phyloP scores from a whole-genome alignment of 2,329 filamentous ascomycete species.

The Colletotrichum sp. region DNA sequence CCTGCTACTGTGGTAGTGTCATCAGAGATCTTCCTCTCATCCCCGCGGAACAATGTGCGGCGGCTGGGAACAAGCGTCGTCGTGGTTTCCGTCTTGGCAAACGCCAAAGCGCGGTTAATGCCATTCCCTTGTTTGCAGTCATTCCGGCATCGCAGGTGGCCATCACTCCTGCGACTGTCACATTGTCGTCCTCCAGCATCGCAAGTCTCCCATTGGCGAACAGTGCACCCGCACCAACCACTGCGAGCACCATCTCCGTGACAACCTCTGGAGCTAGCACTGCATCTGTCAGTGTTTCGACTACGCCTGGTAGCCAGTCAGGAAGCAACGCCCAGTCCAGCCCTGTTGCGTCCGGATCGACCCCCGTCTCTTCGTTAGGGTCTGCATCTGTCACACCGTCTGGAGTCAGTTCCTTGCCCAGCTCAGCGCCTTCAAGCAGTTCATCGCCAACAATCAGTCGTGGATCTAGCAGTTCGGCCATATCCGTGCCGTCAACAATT shows the following conservation, averaged over 20 bases:
- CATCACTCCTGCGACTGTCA: not conserved
- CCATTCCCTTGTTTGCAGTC: not conserved
- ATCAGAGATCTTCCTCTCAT: not conserved
- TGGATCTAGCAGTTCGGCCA: not conserved
- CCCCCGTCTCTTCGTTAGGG: not conserved
- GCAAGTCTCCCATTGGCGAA: not conserved
- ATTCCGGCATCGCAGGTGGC: not conserved
- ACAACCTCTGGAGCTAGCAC: not conserved
- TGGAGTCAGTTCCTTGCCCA: not conserved
- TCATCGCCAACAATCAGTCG: not conserved
- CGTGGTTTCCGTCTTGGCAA: not conserved
- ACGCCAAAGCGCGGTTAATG: not conserved
- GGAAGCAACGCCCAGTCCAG: not conserved
- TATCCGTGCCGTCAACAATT: not conserved
- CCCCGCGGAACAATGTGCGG: not conserved
- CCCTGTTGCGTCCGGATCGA: not conserved
- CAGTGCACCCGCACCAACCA: not conserved
- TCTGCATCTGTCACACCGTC: not conserved
- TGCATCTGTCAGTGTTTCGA: not conserved
- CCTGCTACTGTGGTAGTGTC: not conserved
- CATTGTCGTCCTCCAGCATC: not conserved
- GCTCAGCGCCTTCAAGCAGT: not conserved
- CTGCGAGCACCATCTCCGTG: not conserved
- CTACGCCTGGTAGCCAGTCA: not conserved
- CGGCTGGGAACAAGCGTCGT: not conserved